A percentile compares a stretch with the other conserved stretches of the same genome.
Evolutionary conservation across 2,329 filamentous ascomycete species (phyloP).

Genomic region (Fusarium sororula): DNA sequence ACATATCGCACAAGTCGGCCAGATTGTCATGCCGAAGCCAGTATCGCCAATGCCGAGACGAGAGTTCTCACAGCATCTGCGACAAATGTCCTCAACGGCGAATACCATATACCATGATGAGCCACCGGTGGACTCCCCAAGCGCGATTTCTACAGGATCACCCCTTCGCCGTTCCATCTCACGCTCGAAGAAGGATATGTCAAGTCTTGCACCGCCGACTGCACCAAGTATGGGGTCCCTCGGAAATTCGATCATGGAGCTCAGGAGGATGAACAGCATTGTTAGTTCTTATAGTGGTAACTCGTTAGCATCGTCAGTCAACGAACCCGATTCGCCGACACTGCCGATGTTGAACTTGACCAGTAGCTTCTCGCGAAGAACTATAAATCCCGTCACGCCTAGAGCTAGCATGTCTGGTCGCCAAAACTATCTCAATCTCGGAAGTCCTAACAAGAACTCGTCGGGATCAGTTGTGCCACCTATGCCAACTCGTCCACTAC

Average conservation of each 20-base stretch:
- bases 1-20: constrained; percentile 41
- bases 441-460: constrained; percentile 40
- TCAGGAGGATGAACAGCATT: constrained; percentile 67
- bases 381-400: constrained; percentile 31
- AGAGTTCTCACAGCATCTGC: constrained; percentile 27
- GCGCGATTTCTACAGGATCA: constrained; percentile 35
- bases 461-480: neutral
- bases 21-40: constrained; percentile 39
- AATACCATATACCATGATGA: constrained; percentile 42
- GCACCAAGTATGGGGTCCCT: constrained; percentile 38
- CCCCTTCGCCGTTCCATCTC: constrained; percentile 34
- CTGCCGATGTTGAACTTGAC: constrained; percentile 49
- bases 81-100: constrained; percentile 34
- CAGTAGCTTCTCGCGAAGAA: constrained; percentile 50
- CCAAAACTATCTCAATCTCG: constrained; percentile 59
- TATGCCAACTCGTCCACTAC: neutral
- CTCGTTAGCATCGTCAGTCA: constrained; percentile 46
- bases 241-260: constrained; percentile 58
- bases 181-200: constrained; percentile 23
- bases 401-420: constrained; percentile 50
- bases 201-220: neutral
- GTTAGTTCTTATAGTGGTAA: constrained; percentile 56
- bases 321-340: constrained; percentile 50
- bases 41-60: constrained; percentile 42
- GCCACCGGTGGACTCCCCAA: constrained; percentile 10